These are phyloP conservation scores for Cenchrus purpureus DNA, from an alignment of 176 grass and related monocot species.

Conservation along the genomic window DNA sequence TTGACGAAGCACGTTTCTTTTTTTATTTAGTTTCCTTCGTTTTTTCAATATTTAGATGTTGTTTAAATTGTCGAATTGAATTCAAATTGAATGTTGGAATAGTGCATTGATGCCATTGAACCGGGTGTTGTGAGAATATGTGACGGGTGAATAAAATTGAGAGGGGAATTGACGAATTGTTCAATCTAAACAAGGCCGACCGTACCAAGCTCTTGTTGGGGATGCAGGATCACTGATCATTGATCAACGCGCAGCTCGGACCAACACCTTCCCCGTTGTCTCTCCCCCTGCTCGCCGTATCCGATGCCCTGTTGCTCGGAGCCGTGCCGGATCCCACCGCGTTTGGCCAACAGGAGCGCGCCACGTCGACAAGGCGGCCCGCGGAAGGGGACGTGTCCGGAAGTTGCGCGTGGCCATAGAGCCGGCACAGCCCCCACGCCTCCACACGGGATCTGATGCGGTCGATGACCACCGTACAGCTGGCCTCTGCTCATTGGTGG, in stretches of 20 bases:
- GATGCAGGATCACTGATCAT: background rate
- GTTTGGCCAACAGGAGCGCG: background rate
- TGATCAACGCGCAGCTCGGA: too few relatives aligned
- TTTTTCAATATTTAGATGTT: too few relatives aligned
- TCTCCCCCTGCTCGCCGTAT: too few relatives aligned
- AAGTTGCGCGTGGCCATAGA: background rate
- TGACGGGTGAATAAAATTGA: too few relatives aligned
- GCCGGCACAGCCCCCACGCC: background rate
- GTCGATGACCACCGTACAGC: background rate
- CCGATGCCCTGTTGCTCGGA: background rate
- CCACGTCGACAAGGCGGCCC: background rate
- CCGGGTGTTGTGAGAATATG: too few relatives aligned
- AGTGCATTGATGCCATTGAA: too few relatives aligned
- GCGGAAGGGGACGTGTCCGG: background rate
- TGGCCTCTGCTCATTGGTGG: background rate
- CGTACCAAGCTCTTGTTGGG: background rate
- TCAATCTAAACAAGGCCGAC: too few relatives aligned
- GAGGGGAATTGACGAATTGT: too few relatives aligned
- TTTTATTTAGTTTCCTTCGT: background rate
- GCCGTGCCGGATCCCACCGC: background rate
- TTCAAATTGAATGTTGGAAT: too few relatives aligned
- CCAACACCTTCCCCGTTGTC: too few relatives aligned
- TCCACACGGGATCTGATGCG: background rate
- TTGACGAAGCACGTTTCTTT: background rate
- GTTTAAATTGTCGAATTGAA: too few relatives aligned